Base-by-base conservation (phyloP, 2,329 filamentous ascomycete species). In the Cercospora berteroae region DNA sequence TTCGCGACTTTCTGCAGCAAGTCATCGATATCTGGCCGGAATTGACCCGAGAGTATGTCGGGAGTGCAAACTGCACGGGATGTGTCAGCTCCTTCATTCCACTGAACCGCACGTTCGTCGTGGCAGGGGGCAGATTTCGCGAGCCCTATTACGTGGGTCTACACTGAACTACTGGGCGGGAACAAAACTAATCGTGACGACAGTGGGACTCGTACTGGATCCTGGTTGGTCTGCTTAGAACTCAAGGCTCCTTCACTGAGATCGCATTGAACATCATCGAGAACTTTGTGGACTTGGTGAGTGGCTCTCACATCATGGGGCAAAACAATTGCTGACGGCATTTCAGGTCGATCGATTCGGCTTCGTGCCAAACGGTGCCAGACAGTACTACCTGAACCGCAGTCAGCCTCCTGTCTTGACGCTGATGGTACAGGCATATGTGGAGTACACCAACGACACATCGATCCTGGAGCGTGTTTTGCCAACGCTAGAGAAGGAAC, bases 71-170 rank as follows among this genome's bases (percentile, higher is more conserved):
- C 71, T 90, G 88, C 80, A 80, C 82, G 8, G 83, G 82, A 36
- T 90, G 88, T 69, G 87, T 87, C 36, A 84, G 84, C 72, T 90
- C 88, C 75, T 90, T 89, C 77, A 86, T 90, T 65, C 86, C 88
- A 6, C 75, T 90, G 67, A 89, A 89, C 73, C 85, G 87, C 66
- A 88, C 87, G 3, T 90, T 91, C 73, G 87, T 91, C n/a, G 84
- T 91, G 16, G 88, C 88, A 3, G 88, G 88, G 12, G 88, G 89
- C n/a, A 86, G 89, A 31, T 91, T 91, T 81, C 83, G 88, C 36
- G 89, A 91, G 77, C 84, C 87, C 1, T 91, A 90, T 75, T 90
- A 90, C 77, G 90, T 88, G 88, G 88, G 90, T 76, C 88, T 87
- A 4, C 55, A 16, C 10, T 5, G 55, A 4, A 7, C 8, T 10